A percentile compares a stretch with the other conserved stretches of the same genome.
Evolutionary conservation across 495 filamentous ascomycete species (phyloP).

Genomic region (Penicillium malachiteum): DNA sequence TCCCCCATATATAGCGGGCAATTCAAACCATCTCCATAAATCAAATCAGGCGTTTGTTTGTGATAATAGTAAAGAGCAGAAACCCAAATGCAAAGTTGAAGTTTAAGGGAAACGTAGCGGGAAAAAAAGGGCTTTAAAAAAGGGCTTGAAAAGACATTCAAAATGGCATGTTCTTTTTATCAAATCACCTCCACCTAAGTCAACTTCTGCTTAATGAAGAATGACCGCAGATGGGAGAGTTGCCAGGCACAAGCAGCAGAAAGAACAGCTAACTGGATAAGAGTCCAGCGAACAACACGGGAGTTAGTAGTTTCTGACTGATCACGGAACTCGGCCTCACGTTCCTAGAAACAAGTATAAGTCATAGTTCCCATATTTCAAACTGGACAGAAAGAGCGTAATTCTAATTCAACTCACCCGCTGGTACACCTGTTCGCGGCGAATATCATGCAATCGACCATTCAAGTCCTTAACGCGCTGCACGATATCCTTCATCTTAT

Average conservation of each 20-base stretch:
- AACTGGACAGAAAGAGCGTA: background rate
- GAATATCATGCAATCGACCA: slow-evolving; percentile 80
- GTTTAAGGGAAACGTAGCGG: background rate
- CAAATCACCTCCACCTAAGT: slow-evolving; percentile 43
- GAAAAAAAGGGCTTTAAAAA: background rate
- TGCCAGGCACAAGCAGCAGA: slow-evolving; percentile 96
- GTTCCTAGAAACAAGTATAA: slow-evolving; percentile 62
- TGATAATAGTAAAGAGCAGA: slow-evolving; percentile 2
- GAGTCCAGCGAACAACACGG: slow-evolving; percentile 89
- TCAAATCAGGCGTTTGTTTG: background rate
- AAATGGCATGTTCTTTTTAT: slow-evolving; percentile 1
- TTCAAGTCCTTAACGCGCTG: slow-evolving; percentile 90
- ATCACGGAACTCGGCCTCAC: slow-evolving; percentile 96
- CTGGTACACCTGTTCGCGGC: slow-evolving; percentile 94
- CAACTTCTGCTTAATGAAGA: slow-evolving; percentile 99
- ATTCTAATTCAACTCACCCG: slow-evolving; percentile 59
- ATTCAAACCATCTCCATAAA: background rate
- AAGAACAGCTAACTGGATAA: slow-evolving; percentile 86
- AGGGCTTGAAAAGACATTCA: slow-evolving; percentile 17
- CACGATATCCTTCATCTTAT: slow-evolving; percentile 88
- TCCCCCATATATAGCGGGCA: background rate
- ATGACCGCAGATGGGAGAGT: slow-evolving; percentile 86
- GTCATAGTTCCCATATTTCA: background rate
- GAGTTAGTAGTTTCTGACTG: slow-evolving; percentile 93
- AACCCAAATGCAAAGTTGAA: slow-evolving; percentile 24